Conservation (phyloP, 768 basidiomycete species). For the Rubroboletus pulcherrimus region DNA sequence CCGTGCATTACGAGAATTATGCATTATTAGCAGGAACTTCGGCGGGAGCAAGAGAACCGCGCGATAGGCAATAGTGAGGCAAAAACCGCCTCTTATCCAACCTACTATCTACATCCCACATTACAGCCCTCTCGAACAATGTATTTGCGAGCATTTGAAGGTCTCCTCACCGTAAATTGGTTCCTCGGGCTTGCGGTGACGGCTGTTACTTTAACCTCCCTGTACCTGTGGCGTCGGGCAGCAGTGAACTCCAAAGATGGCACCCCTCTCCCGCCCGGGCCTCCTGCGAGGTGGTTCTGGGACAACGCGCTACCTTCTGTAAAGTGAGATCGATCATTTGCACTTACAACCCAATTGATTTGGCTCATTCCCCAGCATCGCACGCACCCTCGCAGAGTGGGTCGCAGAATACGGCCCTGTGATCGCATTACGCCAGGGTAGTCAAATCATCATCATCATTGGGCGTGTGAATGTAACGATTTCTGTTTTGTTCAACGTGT, state of each 20-base stretch:
- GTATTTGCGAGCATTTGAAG: background rate
- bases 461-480: slow-evolving; percentile 21
- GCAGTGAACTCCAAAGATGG: background rate
- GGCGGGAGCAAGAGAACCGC: too few species aligned
- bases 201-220: background rate
- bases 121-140: background rate
- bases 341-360: background rate
- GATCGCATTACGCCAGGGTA: slow-evolving; percentile 49
- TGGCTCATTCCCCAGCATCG: slow-evolving; percentile 5
- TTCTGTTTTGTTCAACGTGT: background rate
- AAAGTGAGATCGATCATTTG: slow-evolving; percentile 12
- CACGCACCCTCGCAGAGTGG: slow-evolving; percentile 45
- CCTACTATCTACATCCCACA: background rate
- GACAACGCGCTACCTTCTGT: slow-evolving; percentile 16
- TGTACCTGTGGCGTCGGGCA: slow-evolving; percentile 3
- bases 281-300: slow-evolving; percentile 25
- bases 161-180: background rate
- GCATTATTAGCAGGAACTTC: too few species aligned
- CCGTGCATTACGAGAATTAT: too few species aligned
- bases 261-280: slow-evolving; percentile 24
- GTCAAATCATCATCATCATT: slow-evolving; percentile 15
- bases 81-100: too few species aligned
- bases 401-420: slow-evolving; percentile 56
- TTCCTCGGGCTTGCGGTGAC: slow-evolving; percentile 2
- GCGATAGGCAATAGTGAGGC: too few species aligned